These are phyloP conservation scores for Lentinula sp. DNA, from an alignment of 768 basidiomycete species.

Conservation along the genomic window DNA sequence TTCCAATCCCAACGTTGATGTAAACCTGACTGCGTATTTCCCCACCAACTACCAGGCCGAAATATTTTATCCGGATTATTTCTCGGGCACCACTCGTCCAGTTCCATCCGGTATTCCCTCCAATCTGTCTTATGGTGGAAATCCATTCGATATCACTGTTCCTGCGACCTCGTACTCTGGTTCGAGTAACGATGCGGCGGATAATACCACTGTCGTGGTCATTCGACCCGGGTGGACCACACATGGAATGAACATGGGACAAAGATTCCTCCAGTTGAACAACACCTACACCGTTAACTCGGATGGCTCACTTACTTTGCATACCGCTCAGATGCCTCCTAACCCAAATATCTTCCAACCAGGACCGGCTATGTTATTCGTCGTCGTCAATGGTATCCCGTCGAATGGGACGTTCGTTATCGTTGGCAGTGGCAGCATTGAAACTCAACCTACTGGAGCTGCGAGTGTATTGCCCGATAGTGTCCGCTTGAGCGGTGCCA, in stretches of 20 bases:
- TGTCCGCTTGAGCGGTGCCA: conserved; percentile 36
- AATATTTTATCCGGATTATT: conserved; percentile 91
- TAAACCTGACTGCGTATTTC: conserved; percentile 53
- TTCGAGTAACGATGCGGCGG: conserved; percentile 61
- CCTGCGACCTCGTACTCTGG: conserved; percentile 62
- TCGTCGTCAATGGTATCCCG: conserved; percentile 81
- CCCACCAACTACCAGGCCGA: conserved; percentile 81
- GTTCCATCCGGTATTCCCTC: conserved; percentile 60
- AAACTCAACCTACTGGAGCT: conserved; percentile 49
- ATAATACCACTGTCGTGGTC: conserved; percentile 69
- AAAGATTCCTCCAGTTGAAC: conserved; percentile 76
- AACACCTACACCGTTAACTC: conserved; percentile 76
- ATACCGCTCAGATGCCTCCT: conserved; percentile 78
- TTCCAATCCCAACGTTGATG: conserved; percentile 90
- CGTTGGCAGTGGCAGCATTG: conserved; percentile 76
- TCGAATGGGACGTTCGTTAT: conserved; percentile 72
- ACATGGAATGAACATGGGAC: conserved; percentile 86
- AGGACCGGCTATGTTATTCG: conserved; percentile 80
- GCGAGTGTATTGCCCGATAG: conserved; percentile 44
- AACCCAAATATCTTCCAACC: conserved; percentile 86
- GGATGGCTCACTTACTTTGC: conserved; percentile 72
- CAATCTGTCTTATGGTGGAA: conserved; percentile 81
- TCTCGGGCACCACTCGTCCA: conserved; percentile 63
- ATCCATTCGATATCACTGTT: conserved; percentile 69
- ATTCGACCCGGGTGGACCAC: conserved; percentile 84